Base-by-base conservation (phyloP, 352 stramenopile species). In the Peronospora tabacina region DNA sequence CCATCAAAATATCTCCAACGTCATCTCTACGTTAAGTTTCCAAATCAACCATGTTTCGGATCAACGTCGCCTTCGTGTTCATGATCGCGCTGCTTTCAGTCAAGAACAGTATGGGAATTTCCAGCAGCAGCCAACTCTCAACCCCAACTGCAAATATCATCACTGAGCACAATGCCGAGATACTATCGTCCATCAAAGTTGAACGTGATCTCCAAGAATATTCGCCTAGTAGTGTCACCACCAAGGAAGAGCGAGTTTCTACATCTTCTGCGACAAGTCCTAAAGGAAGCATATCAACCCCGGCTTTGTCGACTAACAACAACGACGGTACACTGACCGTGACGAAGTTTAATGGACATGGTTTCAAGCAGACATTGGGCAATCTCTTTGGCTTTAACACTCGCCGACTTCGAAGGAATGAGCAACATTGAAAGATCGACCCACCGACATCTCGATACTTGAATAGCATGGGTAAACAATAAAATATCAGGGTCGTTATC, bases 301-400 rank as follows among this genome's bases (percentile, higher is more conserved):
- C 19, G 39, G 37, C 5, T 0, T 15, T 17, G 0, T 8, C 52
- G 1, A 29, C 13, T 11, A 41, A 36, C 6, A 61, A 49, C 6
- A 19, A 19, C 4, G 52, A 58, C 13, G 44, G 7, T 52, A 58
- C 26, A 6, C n/a, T 55, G 22, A 55, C 37, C 5, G 33, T 43
- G 10, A 51, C 46, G 1, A 61, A 46, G 19, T 61, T 56, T 30
- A 51, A 55, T 33, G 55, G 55, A 30, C 55, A 56, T 36, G 46
- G 53, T 9, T 28, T 61, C 20, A n/a, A 43, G 22, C 29, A 8
- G 15, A 52, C 36, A 43, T 58, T 35, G 35, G 26, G 39, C 7
- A 28, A 29, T 13, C 7, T 58, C 16, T 35, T 58, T 11, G 7
- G 38, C 2, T 13, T 24, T 35, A 3, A 38, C 12, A 37, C 8